Evolutionary conservation across 768 basidiomycete species (phyloP).

Genomic region (Russula lepida): DNA sequence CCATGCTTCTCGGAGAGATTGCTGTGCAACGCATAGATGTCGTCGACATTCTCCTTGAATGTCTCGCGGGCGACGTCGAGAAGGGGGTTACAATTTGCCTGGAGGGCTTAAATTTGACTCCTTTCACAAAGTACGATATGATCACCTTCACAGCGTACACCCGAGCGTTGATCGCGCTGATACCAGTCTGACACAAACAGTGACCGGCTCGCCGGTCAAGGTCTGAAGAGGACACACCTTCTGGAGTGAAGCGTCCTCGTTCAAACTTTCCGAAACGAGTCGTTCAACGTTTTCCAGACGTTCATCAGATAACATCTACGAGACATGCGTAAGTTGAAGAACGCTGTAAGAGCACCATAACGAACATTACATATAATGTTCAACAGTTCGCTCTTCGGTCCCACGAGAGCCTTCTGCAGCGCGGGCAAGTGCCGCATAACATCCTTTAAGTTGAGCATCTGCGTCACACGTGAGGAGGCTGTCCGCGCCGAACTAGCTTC

Average conservation of each 20-base stretch:
- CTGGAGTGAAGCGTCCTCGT: constrained; percentile 54
- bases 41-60: constrained; percentile 86
- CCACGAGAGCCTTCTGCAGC: constrained; percentile 52
- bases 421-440: constrained; percentile 60
- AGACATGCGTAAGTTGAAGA: background rate
- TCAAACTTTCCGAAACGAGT: constrained; percentile 54
- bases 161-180: constrained; percentile 65
- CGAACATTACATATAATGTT: constrained; percentile 52
- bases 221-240: constrained; percentile 38
- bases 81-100: constrained; percentile 73
- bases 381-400: constrained; percentile 52
- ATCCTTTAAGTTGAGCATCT: constrained; percentile 73
- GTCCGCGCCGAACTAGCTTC: constrained; percentile 47
- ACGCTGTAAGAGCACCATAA: background rate
- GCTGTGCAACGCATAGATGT: constrained; percentile 66
- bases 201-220: background rate
- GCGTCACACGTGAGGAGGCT: constrained; percentile 59
- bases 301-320: constrained; percentile 67
- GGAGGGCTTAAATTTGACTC: background rate
- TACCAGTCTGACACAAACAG: constrained; percentile 43
- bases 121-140: background rate
- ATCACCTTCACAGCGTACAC: constrained; percentile 81
- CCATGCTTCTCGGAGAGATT: constrained; percentile 52
- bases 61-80: constrained; percentile 94
- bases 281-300: constrained; percentile 55